Evolutionary conservation across 2,329 filamentous ascomycete genomes (phyloP).

Genomic region (Thielaviopsis cerberus): DNA sequence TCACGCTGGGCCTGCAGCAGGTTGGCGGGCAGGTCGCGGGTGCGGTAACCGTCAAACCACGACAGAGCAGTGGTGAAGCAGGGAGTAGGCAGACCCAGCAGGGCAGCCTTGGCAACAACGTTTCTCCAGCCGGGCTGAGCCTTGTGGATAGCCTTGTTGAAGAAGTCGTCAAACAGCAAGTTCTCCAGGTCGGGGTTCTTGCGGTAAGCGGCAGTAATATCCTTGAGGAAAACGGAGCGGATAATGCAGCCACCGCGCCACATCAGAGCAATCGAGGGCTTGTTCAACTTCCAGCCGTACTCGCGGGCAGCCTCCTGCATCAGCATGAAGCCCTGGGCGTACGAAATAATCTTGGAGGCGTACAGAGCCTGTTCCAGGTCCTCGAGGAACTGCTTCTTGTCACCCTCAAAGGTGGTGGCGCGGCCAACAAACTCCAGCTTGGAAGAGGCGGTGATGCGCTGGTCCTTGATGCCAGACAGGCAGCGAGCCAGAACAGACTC

Average conservation of each 20-base stretch:
- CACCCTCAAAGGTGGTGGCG: constrained; percentile 58
- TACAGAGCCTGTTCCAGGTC: constrained; percentile 98
- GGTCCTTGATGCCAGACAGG: constrained; percentile 81
- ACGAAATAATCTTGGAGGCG: constrained; percentile 99
- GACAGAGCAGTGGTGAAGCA: constrained; percentile 92
- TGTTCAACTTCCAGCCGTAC: constrained; percentile 98
- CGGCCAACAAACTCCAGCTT: constrained; percentile 61
- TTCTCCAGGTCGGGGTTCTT: constrained; percentile 89
- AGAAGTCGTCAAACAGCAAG: constrained; percentile 96
- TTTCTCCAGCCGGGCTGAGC: constrained; percentile 86
- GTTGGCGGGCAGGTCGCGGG: constrained; percentile 93
- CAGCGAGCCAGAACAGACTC: constrained; percentile 93
- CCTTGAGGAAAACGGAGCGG: constrained; percentile 98
- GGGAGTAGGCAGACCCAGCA: constrained; percentile 88
- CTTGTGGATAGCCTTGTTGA: constrained; percentile 97
- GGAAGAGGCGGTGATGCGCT: constrained; percentile 66
- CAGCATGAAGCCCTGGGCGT: constrained; percentile 98
- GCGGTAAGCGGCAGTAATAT: constrained; percentile 96
- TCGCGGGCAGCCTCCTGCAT: constrained; percentile 97
- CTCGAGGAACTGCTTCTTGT: constrained; percentile 84
- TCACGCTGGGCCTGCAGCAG: constrained; percentile 96
- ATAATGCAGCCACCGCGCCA: constrained; percentile 99
- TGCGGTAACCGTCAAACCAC: constrained; percentile 98
- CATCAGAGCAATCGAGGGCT: constrained; percentile 99
- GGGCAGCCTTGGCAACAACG: constrained; percentile 75